Base-by-base conservation (phyloP, 140 eudicot species). In the Senecio squalidus region DNA sequence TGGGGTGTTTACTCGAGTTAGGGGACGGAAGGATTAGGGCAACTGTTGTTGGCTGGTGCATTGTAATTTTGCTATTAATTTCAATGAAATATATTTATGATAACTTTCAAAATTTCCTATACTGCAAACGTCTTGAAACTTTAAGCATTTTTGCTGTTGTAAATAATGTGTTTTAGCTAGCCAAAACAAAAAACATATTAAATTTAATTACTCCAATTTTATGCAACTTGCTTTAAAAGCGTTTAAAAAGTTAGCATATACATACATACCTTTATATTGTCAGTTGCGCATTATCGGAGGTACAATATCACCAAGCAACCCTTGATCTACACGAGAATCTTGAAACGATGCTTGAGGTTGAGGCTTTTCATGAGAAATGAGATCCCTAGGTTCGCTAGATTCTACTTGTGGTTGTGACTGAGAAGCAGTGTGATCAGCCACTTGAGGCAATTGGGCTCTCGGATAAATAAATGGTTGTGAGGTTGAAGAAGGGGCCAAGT, bases 291-390 rank as follows among this genome's bases (percentile, higher is more conserved):
- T 55, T 55, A 15, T 55, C 30, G 60, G 41, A 29, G 44, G 25
- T 26, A 55, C 44, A 6, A 55, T 55, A 55, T 55, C 60, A n/a
- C 44, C 60, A 29, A 55, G 44, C 25, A 55, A 55, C 4, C 44
- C 60, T 30, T 55, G 60, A 55, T 55, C 60, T 55, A 29, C 44
- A 25, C 60, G 60, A 55, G 60, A 18, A 30, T 55, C 60, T 55
- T 55, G 60, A 50, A 50, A 50, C 1, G 57, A 50, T 25, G 57
- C 7, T 50, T 13, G 57, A 50, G n/a, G n/a, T n/a, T n/a, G n/a
- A 50, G 55, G 55, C 28, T 48, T 28, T 48, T 48, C 55, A 48
- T n/a, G 55, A 22, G 55, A 22, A 21, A 4, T 3, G 10, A 20
- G 28, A 22, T 48, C 13, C 1, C 5, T 15, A 4, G 55, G 14